Evolutionary conservation across 441 rosid species (phyloP), one percentile per base, ranked within the genome.

Genomic region (Populus hybrid): DNA sequence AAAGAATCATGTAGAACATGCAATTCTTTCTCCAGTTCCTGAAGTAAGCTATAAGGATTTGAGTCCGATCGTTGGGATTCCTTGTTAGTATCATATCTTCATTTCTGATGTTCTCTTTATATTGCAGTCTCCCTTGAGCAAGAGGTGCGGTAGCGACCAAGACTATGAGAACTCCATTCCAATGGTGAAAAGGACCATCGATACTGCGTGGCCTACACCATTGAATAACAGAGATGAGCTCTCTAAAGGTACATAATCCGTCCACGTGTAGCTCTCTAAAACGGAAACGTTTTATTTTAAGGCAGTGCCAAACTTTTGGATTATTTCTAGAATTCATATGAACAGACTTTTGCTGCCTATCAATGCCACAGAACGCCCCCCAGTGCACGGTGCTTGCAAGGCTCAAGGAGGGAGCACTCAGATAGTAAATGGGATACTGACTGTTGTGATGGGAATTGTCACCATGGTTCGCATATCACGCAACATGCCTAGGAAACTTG

Each of bases 381-480:
- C 75, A 8, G 69, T 38, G 40, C 78, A 74, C 23, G 84, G 50
- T 71, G 75, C 73, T 69, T 63, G 63, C 76, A 83, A 69, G 72
- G 63, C 64, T 67, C 82, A 76, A 4, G 82, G 81, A 70, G 38
- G 79, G 18, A 74, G 78, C 78, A 82, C 69, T 78, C 81, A 68
- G 67, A 28, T 90, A 46, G 66, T 92, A 32, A 84, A 87, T 77
- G 90, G 98, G 68, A 46, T 92, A 9, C 73, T 95, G 76, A 85
- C 95, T 16, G 74, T 92, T 7, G 70, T 92, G 26, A 90, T 87
- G 91, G 97, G 97, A 24, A 78, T 95, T 6, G 79, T 90, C 65
- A 80, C 95, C 67, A 79, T 91, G 89, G 79, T 90, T 38, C 91
- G 95, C 11, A 67, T 93, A 80, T 86, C 95, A 7, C 85, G 88